phyloP scores from a whole-genome alignment of 257 asterid genomes.

The Eucommia ulmoides region DNA sequence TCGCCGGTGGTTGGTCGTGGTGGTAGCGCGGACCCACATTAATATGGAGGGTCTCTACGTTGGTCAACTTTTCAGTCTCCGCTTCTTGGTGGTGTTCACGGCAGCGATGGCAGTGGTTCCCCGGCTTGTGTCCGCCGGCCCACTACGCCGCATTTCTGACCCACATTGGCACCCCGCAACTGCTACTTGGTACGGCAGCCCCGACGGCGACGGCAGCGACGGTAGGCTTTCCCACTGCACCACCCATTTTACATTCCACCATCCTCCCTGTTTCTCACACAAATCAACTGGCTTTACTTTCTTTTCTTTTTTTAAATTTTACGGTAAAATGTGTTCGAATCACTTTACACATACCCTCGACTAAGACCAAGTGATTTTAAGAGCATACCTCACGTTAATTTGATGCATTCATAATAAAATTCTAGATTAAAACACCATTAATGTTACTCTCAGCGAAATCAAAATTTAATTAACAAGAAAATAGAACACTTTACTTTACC shows the following conservation, averaged over 20 bases:
- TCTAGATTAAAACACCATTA: too few species aligned
- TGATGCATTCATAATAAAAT: too few species aligned
- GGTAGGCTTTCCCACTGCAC: conserved; percentile 18
- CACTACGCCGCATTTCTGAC: conserved; percentile 20
- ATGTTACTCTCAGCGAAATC: too few species aligned
- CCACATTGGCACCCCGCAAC: conserved; percentile 68
- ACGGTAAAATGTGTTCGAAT: too few species aligned
- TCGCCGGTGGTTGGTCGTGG: conserved; percentile 18
- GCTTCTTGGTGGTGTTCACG: conserved; percentile 2
- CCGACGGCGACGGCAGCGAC: conserved; percentile 94
- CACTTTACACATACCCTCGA: too few species aligned
- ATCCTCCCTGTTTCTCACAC: neutral
- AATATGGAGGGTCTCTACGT: conserved; percentile 13
- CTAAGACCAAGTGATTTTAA: too few species aligned
- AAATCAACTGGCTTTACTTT: too few species aligned
- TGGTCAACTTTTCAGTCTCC: conserved; percentile 3
- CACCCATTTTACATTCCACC: neutral
- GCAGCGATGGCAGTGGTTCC: conserved; percentile 1
- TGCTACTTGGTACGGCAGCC: conserved; percentile 99
- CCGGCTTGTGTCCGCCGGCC: neutral
- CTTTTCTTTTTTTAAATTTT: too few species aligned
- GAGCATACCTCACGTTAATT: too few species aligned
- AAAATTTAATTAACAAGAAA: too few species aligned
- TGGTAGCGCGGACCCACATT: conserved; percentile 15
- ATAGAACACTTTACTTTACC: too few species aligned